These are phyloP conservation scores for Phragmites australis DNA, from an alignment of 176 grass and related monocot genomes.

Conservation along the genomic window DNA sequence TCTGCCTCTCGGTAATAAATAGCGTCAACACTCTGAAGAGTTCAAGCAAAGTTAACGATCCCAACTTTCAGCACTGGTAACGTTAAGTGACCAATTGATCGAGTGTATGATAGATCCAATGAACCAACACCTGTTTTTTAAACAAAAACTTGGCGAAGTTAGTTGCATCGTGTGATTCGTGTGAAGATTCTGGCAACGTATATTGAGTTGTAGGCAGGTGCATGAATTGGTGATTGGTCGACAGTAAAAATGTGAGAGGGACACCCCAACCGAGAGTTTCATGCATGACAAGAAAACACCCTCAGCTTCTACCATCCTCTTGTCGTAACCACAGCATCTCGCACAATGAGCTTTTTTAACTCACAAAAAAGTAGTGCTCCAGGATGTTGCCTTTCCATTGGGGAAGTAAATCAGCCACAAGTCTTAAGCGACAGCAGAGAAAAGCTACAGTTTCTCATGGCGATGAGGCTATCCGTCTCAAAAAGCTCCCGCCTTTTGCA, in stretches of 20 bases:
- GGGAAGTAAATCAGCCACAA: not conserved
- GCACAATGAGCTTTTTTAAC: not conserved
- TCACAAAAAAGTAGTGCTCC: not conserved
- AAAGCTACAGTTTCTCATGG: too few relatives aligned
- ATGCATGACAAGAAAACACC: slow-evolving; percentile 3
- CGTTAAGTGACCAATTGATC: not conserved
- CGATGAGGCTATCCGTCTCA: too few relatives aligned
- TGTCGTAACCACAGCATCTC: not conserved
- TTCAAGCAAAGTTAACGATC: not conserved
- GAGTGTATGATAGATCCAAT: not conserved
- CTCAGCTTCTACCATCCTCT: not conserved
- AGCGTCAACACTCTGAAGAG: not conserved
- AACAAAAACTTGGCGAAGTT: not conserved
- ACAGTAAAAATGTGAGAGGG: not conserved
- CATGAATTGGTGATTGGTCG: not conserved
- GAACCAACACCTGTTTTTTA: not conserved
- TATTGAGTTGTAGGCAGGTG: not conserved
- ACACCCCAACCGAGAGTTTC: slow-evolving; percentile 14
- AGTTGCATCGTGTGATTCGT: not conserved
- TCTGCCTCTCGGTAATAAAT: not conserved
- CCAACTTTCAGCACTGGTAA: not conserved
- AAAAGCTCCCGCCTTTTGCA: too few relatives aligned
- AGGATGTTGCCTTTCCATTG: not conserved
- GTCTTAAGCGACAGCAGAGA: not conserved
- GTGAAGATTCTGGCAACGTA: not conserved